Percentiles rank a stretch among this genome's conserved stretches.
These are phyloP conservation scores for Crucibulum laeve DNA, from an alignment of 768 basidiomycete genomes.

Conservation along the genomic window DNA sequence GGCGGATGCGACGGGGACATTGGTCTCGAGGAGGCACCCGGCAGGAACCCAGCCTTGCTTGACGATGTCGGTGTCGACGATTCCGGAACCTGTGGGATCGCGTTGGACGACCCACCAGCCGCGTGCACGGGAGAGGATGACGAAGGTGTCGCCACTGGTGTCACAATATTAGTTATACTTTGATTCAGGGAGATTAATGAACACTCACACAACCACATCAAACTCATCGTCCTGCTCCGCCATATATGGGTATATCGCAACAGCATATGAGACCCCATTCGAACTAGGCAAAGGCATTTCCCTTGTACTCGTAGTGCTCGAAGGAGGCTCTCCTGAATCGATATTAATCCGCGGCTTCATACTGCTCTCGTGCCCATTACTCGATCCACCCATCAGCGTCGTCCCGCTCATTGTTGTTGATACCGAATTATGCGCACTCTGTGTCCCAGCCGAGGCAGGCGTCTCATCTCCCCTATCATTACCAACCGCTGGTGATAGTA, in stretches of 20 bases:
- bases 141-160: slow-evolving; percentile 83
- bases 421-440: slow-evolving; percentile 18
- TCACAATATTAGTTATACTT: slow-evolving; percentile 6
- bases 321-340: slow-evolving; percentile 12
- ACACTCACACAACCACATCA: slow-evolving; percentile 88
- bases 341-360: slow-evolving; percentile 12
- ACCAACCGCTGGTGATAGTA: slow-evolving; percentile 54
- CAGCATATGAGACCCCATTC: slow-evolving; percentile 84
- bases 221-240: slow-evolving; percentile 99
- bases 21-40: slow-evolving; percentile 92
- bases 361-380: slow-evolving; percentile 19
- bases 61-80: slow-evolving; percentile 68
- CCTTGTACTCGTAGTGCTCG: slow-evolving; percentile 15
- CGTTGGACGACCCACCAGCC: slow-evolving; percentile 99
- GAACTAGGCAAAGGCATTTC: slow-evolving; percentile 26
- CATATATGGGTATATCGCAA: slow-evolving; percentile 98
- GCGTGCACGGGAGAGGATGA: slow-evolving; percentile 89
- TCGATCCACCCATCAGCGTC: slow-evolving; percentile 21
- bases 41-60: slow-evolving; percentile 98
- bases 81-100: slow-evolving; percentile 81
- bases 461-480: slow-evolving; percentile 35
- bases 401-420: slow-evolving; percentile 20
- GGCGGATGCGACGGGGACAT: slow-evolving; percentile 84
- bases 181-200: slow-evolving; percentile 3
- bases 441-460: slow-evolving; percentile 31